Percentiles rank a stretch among this genome's conserved stretches.
Conservation (phyloP, 176 grass and related monocot genomes). For the Themeda triandra region DNA sequence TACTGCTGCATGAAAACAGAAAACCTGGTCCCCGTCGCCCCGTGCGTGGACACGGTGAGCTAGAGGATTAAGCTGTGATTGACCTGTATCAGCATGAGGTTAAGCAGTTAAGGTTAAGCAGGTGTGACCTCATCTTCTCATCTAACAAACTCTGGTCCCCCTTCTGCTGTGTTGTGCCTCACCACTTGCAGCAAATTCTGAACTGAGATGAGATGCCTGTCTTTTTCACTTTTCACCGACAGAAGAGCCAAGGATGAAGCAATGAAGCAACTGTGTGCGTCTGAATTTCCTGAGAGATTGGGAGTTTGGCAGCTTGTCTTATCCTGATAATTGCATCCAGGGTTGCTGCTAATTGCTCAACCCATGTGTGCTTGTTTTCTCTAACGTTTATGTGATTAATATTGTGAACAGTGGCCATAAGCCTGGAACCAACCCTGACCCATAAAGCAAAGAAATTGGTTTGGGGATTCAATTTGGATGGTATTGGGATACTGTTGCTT, state of each 20-base stretch:
- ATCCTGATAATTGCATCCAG: not conserved
- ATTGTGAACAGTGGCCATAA: not conserved
- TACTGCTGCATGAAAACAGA: not conserved
- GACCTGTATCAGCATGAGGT: conserved; percentile 15
- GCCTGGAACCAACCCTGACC: not conserved
- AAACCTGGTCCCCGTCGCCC: conserved; percentile 23
- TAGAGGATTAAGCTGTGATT: conserved; percentile 21
- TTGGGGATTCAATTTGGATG: not conserved
- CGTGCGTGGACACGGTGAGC: conserved; percentile 13
- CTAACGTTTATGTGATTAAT: not conserved
- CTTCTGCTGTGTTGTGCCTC: not conserved
- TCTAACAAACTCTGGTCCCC: conserved; percentile 14
- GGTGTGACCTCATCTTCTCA: conserved; percentile 29
- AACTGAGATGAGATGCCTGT: not conserved
- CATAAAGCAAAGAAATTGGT: conserved; percentile 13
- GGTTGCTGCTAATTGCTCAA: not conserved
- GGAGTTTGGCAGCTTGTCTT: not conserved
- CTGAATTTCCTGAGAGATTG: not conserved
- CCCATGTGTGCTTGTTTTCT: not conserved
- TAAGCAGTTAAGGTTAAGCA: not conserved
- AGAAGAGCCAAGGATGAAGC: not conserved
- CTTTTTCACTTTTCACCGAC: conserved; percentile 6
- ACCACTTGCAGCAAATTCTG: not conserved
- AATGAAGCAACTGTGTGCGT: not conserved
- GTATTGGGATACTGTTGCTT: not conserved